Percentiles rank a stretch among this genome's conserved stretches.
Evolutionary conservation across 1,139 yeast genomes (phyloP).

Genomic region (Oligophagozyma castellii): DNA sequence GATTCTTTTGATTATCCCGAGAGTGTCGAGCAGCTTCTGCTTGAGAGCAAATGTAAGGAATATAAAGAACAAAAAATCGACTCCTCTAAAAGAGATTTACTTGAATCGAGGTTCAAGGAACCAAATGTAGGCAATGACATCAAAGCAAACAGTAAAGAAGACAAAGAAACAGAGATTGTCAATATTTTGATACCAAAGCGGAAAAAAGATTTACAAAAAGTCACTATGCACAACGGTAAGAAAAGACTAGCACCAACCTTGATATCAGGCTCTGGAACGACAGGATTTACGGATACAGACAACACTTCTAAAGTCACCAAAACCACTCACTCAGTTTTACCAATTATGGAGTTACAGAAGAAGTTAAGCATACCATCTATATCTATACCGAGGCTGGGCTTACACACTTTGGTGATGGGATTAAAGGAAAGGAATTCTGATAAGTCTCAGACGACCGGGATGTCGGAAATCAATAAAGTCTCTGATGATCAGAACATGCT

Average conservation of each 20-base stretch:
- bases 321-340: background rate
- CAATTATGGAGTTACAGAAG: conserved; percentile 5
- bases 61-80: conserved; percentile 8
- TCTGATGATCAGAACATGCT: conserved; percentile 22
- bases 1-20: conserved; percentile 80
- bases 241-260: conserved; percentile 78
- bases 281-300: conserved; percentile 1
- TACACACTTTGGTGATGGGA: conserved; percentile 27
- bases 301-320: background rate
- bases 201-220: conserved; percentile 20
- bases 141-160: conserved; percentile 1
- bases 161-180: conserved; percentile 9
- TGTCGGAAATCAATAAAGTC: conserved; percentile 20
- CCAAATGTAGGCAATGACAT: conserved; percentile 8
- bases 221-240: conserved; percentile 40
- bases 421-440: conserved; percentile 16
- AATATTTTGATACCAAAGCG: conserved; percentile 20
- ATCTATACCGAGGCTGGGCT: conserved; percentile 27
- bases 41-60: conserved; percentile 50
- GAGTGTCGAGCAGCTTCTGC: conserved; percentile 57
- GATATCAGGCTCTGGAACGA: conserved; percentile 32
- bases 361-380: conserved; percentile 23
- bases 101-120: conserved; percentile 15
- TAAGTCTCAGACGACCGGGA: conserved; percentile 26
- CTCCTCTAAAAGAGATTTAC: conserved; percentile 4